These are phyloP conservation scores for Xerocomellus dryophilus DNA, from an alignment of 768 basidiomycete species.

Conservation along the genomic window DNA sequence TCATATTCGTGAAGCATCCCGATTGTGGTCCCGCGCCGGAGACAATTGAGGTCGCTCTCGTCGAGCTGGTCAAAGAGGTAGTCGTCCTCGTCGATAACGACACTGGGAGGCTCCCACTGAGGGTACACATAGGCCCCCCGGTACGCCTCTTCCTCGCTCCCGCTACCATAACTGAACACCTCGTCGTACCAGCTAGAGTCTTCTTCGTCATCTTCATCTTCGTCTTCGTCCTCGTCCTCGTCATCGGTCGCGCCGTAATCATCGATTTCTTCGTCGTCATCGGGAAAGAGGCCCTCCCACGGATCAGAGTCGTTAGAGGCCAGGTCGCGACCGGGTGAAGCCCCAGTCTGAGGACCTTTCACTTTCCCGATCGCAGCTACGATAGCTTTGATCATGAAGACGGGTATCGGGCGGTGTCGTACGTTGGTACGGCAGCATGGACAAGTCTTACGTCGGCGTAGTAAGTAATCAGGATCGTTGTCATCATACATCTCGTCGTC, in stretches of 20 bases:
- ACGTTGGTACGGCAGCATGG: conserved; percentile 66
- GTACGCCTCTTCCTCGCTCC: conserved; percentile 37
- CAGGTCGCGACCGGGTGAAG: conserved; percentile 23
- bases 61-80: conserved; percentile 35
- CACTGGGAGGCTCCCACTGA: conserved; percentile 58
- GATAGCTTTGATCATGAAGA: conserved; percentile 66
- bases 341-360: conserved; percentile 29
- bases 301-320: conserved; percentile 51
- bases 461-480: conserved; percentile 41
- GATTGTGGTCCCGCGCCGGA: conserved; percentile 57
- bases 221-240: conserved; percentile 26
- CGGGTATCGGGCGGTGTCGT: conserved; percentile 57
- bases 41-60: conserved; percentile 39
- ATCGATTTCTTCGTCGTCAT: conserved; percentile 43
- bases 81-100: conserved; percentile 35
- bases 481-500: conserved; percentile 46
- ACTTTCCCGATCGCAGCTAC: conserved; percentile 46
- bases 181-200: conserved; percentile 31
- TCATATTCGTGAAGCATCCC: conserved; percentile 56
- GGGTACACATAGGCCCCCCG: conserved; percentile 42
- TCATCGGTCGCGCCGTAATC: conserved; percentile 28
- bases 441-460: conserved; percentile 65
- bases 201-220: conserved; percentile 32
- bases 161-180: conserved; percentile 35
- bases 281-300: conserved; percentile 67